Evolutionary conservation across 495 filamentous ascomycete species (phyloP), one percentile per base, ranked within the genome.

Genomic region (Aspergillus incahuasiensis): DNA sequence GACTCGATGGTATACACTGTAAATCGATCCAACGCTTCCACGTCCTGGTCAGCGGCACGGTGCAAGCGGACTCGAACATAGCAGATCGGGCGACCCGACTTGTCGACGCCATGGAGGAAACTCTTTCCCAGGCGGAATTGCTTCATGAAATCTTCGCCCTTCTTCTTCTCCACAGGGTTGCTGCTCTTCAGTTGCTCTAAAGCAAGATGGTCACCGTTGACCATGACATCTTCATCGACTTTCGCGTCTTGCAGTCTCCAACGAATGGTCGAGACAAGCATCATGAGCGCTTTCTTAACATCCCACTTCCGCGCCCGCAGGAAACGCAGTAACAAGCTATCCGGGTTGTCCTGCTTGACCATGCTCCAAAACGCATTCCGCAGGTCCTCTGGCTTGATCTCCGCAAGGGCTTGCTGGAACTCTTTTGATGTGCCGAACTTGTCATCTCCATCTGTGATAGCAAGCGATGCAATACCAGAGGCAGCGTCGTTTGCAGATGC

Each of bases 1-100:
- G 90, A 91, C 74, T 98, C 94, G 65, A 98, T 98, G 8, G 89
- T 81, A 67, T 92, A 97, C 20, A 97, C 91, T 0, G 94, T 98
- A 64, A 85, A 98, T 57, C 87, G 75, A 65, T 98, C 94, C 49
- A 97, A 63, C 55, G 82, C 83, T 55, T 86, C 78, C 64, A 90
- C 89, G 49, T 76, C 84, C 72, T 98, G 92, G 58, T 96, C 92
- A 18, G 83, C 85, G 51, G 86, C 80, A 60, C 72, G 83, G 68
- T 98, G 94, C 61, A 97, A 68, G 34, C 87, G 78, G 20, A 91
- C 91, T 39, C 91, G 81, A 42, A 97, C 88, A 52, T 89, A 76
- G 66, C 92, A 97, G 58, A 97, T 88, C 0, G 94, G 95, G 34
- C 94, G 77, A 6, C 91, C 95, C 15, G 79, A 74, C 63, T 89